Evolutionary conservation across 1,284 basidiomycete species (phyloP).

Genomic region (Ustilago sp.): DNA sequence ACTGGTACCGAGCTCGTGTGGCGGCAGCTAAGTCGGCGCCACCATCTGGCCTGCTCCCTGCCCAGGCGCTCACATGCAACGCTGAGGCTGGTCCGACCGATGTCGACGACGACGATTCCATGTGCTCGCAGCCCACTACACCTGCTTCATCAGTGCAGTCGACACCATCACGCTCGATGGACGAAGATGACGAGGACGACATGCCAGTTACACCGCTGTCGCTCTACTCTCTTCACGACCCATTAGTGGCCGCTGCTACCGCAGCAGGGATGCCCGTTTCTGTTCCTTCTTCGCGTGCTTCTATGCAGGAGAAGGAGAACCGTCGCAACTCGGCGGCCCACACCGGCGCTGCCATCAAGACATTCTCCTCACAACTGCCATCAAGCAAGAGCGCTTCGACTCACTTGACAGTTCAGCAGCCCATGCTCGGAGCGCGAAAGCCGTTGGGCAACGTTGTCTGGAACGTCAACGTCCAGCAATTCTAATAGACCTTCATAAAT

Average conservation of each 20-base stretch:
- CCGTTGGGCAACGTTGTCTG: slow-evolving; percentile 42
- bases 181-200: slow-evolving; percentile 65
- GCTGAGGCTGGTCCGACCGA: slow-evolving; percentile 35
- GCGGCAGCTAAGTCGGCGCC: slow-evolving; percentile 31
- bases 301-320: slow-evolving; percentile 39
- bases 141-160: slow-evolving; percentile 62
- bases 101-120: slow-evolving; percentile 60
- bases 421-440: slow-evolving; percentile 35
- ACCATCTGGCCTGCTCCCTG: slow-evolving; percentile 47
- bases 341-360: slow-evolving; percentile 10
- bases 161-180: slow-evolving; percentile 66
- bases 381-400: slow-evolving; percentile 38
- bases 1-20: slow-evolving; percentile 78
- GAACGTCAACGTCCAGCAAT: slow-evolving; percentile 51
- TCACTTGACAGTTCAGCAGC: slow-evolving; percentile 42
- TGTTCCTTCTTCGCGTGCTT: slow-evolving; percentile 36
- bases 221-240: slow-evolving; percentile 65
- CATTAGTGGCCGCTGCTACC: slow-evolving; percentile 49
- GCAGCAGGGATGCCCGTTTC: slow-evolving; percentile 42
- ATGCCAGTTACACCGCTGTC: slow-evolving; percentile 68
- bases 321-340: slow-evolving; percentile 15
- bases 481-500: slow-evolving; percentile 11
- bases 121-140: slow-evolving; percentile 58
- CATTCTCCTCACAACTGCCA: slow-evolving; percentile 18
- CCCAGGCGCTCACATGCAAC: slow-evolving; percentile 40